phyloP scores from a whole-genome alignment of 2,329 filamentous ascomycete genomes.

The Ceratocystis cubensis region DNA sequence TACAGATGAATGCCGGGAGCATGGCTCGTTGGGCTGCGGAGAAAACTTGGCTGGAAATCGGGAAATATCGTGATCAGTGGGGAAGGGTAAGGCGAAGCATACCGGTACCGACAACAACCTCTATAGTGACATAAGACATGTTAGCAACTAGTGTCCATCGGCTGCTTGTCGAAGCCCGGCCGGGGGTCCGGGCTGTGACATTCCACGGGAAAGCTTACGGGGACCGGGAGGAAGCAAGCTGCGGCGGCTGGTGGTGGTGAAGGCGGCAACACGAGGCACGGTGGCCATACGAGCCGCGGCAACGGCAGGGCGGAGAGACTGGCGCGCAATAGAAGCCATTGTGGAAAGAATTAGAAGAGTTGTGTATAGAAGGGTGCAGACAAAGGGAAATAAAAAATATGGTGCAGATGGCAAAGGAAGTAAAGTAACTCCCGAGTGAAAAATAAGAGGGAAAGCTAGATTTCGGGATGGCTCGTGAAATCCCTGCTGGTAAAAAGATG shows the following conservation, averaged over 20 bases:
- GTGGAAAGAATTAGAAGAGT: constrained; percentile 22
- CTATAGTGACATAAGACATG: constrained; percentile 33
- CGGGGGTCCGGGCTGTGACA: background rate
- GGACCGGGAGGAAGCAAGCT: constrained; percentile 71
- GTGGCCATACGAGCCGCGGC: constrained; percentile 25
- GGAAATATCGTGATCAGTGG: background rate
- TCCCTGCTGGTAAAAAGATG: constrained; percentile 2
- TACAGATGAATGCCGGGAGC: background rate
- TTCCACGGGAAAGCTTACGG: constrained; percentile 43
- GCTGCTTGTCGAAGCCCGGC: background rate
- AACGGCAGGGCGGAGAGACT: constrained; percentile 37
- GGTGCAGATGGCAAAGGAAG: background rate
- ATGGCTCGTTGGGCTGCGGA: background rate
- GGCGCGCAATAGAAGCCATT: constrained; percentile 47
- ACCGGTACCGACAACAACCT: constrained; percentile 65
- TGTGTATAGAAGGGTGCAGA: background rate
- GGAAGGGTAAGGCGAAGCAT: constrained; percentile 27
- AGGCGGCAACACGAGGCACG: constrained; percentile 52
- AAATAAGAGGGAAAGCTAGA: constrained; percentile 1
- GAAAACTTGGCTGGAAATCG: background rate
- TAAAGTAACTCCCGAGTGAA: background rate
- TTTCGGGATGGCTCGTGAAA: constrained; percentile 11
- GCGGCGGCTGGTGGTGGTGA: constrained; percentile 70
- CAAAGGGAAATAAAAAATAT: constrained; percentile 8
- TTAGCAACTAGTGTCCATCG: constrained; percentile 32